A percentile compares a stretch with the other conserved stretches of the same genome.
These are phyloP conservation scores for Cadophora gregata DNA, from an alignment of 2,329 filamentous ascomycete species.

Conservation along the genomic window DNA sequence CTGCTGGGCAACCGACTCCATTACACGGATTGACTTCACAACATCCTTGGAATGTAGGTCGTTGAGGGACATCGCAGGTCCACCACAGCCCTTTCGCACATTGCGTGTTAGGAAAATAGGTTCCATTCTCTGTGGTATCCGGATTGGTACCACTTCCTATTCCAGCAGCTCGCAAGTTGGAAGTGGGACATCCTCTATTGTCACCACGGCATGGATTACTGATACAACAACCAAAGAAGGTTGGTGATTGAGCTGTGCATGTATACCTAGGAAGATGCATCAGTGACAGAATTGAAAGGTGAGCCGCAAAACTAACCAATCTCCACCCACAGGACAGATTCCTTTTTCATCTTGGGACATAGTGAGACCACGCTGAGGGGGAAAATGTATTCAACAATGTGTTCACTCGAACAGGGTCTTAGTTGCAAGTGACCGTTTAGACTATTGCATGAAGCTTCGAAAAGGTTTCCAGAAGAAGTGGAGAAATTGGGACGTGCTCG, in stretches of 20 bases:
- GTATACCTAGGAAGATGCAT: neutral
- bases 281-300: neutral
- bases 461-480: neutral
- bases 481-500: neutral
- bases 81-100: slow-evolving; percentile 4
- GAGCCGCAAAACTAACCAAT: neutral
- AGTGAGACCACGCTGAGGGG: neutral
- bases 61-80: neutral
- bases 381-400: neutral
- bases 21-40: slow-evolving; percentile 8
- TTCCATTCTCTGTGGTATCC: neutral
- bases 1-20: slow-evolving; percentile 3
- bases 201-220: slow-evolving; percentile 8
- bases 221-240: slow-evolving; percentile 8
- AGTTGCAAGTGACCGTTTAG: neutral
- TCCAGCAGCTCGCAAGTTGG: neutral
- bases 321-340: neutral
- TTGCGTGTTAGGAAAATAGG: neutral
- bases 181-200: neutral
- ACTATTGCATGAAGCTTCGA: neutral
- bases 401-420: neutral
- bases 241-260: slow-evolving; percentile 8
- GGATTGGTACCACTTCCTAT: neutral
- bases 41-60: slow-evolving; percentile 1
- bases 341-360: slow-evolving; percentile 1